phyloP scores from a whole-genome alignment of 2,329 filamentous ascomycete genomes.

The Diaporthe velutina region DNA sequence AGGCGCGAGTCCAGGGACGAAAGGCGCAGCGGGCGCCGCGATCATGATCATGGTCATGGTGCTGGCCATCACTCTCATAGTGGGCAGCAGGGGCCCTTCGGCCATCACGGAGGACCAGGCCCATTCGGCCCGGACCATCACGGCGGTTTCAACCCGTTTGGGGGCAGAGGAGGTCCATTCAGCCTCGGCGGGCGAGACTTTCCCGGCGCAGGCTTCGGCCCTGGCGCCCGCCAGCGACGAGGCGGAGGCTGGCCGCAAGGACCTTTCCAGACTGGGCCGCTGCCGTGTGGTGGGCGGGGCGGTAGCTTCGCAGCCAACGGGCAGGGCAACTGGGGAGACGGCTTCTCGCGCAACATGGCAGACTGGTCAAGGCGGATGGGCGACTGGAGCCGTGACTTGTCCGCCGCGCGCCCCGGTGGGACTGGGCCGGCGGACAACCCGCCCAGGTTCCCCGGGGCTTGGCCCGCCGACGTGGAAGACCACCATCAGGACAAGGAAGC shows the following conservation, averaged over 20 bases:
- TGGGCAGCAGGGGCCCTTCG: background rate
- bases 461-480: constrained; percentile 49
- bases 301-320: constrained; percentile 13
- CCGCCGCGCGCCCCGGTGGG: background rate
- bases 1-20: constrained; percentile 43
- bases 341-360: constrained; percentile 29
- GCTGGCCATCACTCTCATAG: constrained; percentile 1
- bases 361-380: constrained; percentile 31
- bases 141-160: constrained; percentile 16
- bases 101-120: constrained; percentile 15
- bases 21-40: background rate
- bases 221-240: constrained; percentile 10
- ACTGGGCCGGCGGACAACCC: background rate
- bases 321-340: constrained; percentile 16
- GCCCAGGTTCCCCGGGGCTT: constrained; percentile 47
- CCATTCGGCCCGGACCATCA: constrained; percentile 3
- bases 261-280: constrained; percentile 21
- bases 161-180: background rate
- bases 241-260: constrained; percentile 4
- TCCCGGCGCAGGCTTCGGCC: constrained; percentile 32
- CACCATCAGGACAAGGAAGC: background rate
- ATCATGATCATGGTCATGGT: background rate
- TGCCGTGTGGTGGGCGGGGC: constrained; percentile 20
- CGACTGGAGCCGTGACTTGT: constrained; percentile 19
- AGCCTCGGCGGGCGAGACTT: constrained; percentile 13